These are phyloP conservation scores for Iris pallida DNA, from an alignment of 116 monocot genomes.

Conservation along the genomic window DNA sequence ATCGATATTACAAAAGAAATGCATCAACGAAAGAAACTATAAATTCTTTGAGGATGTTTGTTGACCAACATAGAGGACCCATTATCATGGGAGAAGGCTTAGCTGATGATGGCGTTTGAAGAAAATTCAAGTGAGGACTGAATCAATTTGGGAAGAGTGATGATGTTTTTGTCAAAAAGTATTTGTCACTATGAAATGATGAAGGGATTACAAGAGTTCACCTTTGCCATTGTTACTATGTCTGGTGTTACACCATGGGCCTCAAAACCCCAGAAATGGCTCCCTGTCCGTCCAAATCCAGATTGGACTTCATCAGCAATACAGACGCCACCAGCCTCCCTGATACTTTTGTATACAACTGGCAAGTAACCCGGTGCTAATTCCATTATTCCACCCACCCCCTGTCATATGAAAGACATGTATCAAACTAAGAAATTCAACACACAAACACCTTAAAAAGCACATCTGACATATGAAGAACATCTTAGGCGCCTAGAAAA, in stretches of 20 bases:
- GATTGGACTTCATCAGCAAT: constrained; percentile 97
- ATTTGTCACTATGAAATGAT: background rate
- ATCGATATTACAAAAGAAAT: constrained; percentile 4
- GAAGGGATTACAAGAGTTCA: constrained; percentile 1
- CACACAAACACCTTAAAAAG: background rate
- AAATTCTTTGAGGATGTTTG: no score
- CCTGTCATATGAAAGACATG: constrained; percentile 27
- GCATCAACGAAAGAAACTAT: background rate
- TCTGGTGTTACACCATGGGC: constrained; percentile 81
- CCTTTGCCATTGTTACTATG: constrained; percentile 96
- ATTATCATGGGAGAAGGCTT: no score
- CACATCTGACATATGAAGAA: no score
- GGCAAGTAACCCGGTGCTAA: constrained; percentile 85
- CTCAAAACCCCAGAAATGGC: constrained; percentile 94
- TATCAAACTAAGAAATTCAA: background rate
- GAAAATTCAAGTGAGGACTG: no score
- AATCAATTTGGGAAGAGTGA: no score
- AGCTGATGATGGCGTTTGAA: no score
- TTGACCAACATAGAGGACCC: no score
- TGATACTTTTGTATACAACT: constrained; percentile 51
- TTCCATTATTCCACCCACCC: constrained; percentile 91
- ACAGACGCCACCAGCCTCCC: constrained; percentile 78
- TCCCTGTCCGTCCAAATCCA: constrained; percentile 81
- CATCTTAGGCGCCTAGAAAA: background rate
- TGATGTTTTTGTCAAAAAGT: no score